These are phyloP conservation scores for Thermochaetoides thermophila DNA, from an alignment of 495 filamentous ascomycete species.

Conservation along the genomic window DNA sequence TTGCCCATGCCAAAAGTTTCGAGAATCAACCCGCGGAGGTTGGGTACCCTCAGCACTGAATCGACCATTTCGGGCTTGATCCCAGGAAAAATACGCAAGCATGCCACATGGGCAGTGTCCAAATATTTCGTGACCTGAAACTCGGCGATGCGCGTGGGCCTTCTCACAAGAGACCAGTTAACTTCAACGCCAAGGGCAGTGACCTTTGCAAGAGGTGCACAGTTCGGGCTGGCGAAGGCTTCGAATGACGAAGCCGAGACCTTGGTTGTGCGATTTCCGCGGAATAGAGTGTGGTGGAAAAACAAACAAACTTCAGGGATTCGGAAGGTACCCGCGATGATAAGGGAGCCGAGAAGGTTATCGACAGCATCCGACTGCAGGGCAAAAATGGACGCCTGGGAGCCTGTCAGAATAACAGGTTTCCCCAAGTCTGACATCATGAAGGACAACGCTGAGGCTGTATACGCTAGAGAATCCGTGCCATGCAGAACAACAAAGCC, in stretches of 20 bases:
- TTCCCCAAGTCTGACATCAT: constrained; percentile 90
- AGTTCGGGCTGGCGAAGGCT: constrained; percentile 80
- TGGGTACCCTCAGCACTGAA: constrained; percentile 63
- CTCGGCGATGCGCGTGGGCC: constrained; percentile 54
- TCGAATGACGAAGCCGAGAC: constrained; percentile 73
- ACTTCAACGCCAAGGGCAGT: constrained; percentile 69
- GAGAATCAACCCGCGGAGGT: constrained; percentile 69
- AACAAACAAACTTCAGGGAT: constrained; percentile 94
- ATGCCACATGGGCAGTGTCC: constrained; percentile 80
- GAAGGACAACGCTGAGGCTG: constrained; percentile 82
- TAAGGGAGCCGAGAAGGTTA: constrained; percentile 81
- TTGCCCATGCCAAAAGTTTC: constrained; percentile 96
- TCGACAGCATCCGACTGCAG: constrained; percentile 93
- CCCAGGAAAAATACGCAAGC: constrained; percentile 86
- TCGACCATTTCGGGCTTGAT: constrained; percentile 93
- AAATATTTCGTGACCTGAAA: constrained; percentile 68
- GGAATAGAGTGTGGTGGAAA: constrained; percentile 86
- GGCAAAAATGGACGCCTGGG: constrained; percentile 83
- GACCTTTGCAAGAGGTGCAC: constrained; percentile 62
- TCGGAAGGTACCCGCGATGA: constrained; percentile 91
- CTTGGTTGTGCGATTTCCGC: constrained; percentile 84
- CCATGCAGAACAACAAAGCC: constrained; percentile 95
- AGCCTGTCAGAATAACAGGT: constrained; percentile 80
- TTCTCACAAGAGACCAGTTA: constrained; percentile 65
- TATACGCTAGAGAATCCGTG: constrained; percentile 86